These are phyloP conservation scores for Daldinia loculata DNA, from an alignment of 495 filamentous ascomycete genomes.

Conservation along the genomic window DNA sequence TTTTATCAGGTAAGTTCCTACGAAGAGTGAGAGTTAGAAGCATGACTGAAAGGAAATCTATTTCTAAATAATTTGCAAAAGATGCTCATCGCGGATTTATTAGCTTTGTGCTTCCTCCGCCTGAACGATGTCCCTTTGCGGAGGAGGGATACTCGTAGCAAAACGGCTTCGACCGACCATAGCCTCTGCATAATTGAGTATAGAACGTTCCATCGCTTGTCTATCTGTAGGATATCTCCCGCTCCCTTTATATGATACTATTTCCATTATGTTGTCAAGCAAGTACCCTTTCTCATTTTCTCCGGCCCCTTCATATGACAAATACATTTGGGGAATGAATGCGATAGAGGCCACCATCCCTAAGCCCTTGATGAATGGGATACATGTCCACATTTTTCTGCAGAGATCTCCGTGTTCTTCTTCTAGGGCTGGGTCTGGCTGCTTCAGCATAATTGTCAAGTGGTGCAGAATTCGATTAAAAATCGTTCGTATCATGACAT, in stretches of 20 bases:
- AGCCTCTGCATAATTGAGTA: constrained; percentile 23
- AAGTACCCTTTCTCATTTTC: constrained; percentile 26
- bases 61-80: not conserved
- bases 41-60: too few relatives aligned
- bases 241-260: constrained; percentile 6
- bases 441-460: not conserved
- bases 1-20: too few relatives aligned
- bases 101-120: not conserved
- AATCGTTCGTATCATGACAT: constrained; percentile 20
- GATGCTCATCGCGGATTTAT: not conserved
- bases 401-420: constrained; percentile 11
- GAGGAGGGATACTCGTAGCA: not conserved
- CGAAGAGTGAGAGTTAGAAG: too few relatives aligned
- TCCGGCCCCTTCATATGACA: constrained; percentile 27
- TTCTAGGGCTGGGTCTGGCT: constrained; percentile 8
- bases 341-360: constrained; percentile 4
- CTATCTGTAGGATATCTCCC: constrained; percentile 14
- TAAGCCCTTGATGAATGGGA: constrained; percentile 21
- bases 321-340: not conserved
- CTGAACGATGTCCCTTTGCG: not conserved
- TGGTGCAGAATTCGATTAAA: constrained; percentile 23
- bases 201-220: not conserved
- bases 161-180: constrained; percentile 10
- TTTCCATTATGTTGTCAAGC: constrained; percentile 10
- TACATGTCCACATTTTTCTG: constrained; percentile 24